phyloP scores from a whole-genome alignment of 306 rosid genomes.

The Cotoneaster glaucophyllus region DNA sequence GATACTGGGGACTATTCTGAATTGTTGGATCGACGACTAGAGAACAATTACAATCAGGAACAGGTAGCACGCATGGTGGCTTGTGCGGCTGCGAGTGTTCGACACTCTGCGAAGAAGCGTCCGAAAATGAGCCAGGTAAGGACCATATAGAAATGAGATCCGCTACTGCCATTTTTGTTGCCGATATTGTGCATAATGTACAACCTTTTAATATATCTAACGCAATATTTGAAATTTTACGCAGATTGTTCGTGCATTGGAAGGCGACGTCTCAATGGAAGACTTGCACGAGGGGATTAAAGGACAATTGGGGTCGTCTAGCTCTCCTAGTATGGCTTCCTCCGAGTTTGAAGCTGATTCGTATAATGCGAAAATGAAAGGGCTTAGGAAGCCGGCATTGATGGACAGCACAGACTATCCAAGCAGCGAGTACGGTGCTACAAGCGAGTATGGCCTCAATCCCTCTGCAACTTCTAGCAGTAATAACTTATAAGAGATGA shows the following conservation, averaged over 20 bases:
- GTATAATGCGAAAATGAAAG: constrained; percentile 54
- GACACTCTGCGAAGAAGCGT: constrained; percentile 63
- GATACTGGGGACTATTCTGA: constrained; percentile 34
- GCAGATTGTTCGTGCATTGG: constrained; percentile 69
- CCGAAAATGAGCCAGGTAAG: constrained; percentile 89
- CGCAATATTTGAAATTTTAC: neutral
- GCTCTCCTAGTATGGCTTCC: constrained; percentile 7
- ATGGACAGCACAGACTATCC: constrained; percentile 22
- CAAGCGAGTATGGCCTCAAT: constrained; percentile 16
- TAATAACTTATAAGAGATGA: neutral
- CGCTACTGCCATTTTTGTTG: neutral
- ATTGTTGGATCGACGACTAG: constrained; percentile 57
- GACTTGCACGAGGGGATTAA: constrained; percentile 47
- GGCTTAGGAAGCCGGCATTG: constrained; percentile 35
- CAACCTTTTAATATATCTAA: neutral
- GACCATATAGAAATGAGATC: neutral
- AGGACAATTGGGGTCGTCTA: neutral
- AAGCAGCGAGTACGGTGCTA: constrained; percentile 58
- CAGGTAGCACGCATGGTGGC: constrained; percentile 74
- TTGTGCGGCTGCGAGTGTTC: constrained; percentile 57
- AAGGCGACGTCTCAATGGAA: constrained; percentile 70
- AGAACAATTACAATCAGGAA: constrained; percentile 31
- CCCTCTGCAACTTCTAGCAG: neutral
- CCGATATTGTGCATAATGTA: neutral
- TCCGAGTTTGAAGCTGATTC: constrained; percentile 34